Percentiles rank a stretch among this genome's conserved stretches.
These are phyloP conservation scores for Umbelopsis vinacea DNA, from an alignment of 192 early-diverging fungal species.

Conservation along the genomic window DNA sequence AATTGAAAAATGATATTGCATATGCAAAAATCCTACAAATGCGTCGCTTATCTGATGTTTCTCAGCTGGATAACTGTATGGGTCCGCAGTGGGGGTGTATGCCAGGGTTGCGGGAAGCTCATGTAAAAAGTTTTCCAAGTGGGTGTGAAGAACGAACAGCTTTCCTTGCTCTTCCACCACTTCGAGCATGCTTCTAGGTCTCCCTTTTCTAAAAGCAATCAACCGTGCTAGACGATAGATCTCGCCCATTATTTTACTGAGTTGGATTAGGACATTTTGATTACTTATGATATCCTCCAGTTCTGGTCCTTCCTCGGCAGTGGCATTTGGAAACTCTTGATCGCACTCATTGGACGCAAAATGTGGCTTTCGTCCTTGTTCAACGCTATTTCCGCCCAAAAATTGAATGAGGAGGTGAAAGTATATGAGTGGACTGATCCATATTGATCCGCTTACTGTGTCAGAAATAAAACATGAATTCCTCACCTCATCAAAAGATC, in stretches of 20 bases:
- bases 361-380: conserved; percentile 32
- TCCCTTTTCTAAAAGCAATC: conserved; percentile 22
- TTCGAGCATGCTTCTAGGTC: conserved; percentile 25
- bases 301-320: conserved; percentile 28
- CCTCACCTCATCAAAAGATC: conserved; percentile 42
- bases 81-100: conserved; percentile 35
- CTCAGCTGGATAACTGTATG: conserved; percentile 35
- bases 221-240: conserved; percentile 34
- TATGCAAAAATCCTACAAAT: conserved; percentile 58
- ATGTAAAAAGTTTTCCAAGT: conserved; percentile 41
- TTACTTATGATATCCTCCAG: conserved; percentile 36
- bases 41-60: conserved; percentile 33
- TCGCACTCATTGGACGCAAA: conserved; percentile 25
- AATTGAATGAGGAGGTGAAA: no score
- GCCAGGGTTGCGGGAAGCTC: conserved; percentile 34
- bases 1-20: conserved; percentile 55
- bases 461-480: background rate
- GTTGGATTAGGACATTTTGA: conserved; percentile 40
- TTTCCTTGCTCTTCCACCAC: conserved; percentile 36
- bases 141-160: conserved; percentile 35
- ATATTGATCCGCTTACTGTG: background rate
- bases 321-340: conserved; percentile 31
- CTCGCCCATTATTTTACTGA: conserved; percentile 28
- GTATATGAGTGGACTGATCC: no score
- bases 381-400: conserved; percentile 19